Evolutionary conservation across 768 basidiomycete species (phyloP), one percentile per base, ranked within the genome.

Genomic region (Xerocomellus intermedius): DNA sequence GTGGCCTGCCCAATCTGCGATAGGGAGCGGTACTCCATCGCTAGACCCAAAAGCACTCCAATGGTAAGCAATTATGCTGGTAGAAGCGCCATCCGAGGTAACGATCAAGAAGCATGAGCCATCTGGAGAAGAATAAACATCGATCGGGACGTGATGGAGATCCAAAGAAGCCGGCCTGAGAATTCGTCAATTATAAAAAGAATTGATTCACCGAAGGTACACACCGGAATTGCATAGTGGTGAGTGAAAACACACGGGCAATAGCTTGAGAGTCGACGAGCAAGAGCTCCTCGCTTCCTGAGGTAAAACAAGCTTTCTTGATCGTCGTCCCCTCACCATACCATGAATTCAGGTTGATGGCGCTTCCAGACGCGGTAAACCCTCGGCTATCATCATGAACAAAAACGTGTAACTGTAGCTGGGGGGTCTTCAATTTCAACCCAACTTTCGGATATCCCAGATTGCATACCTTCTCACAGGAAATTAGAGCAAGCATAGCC

Each of bases 11-110:
- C 69, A 59, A 13, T 64, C 63, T 2, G 68, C 61, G 32, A 79
- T 62, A 28, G 71, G 63, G 1, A 82, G 59, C 3, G 47, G 19
- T 7, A 80, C 73, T 10, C 82, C 83, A 17, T 69, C 60, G 2
- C 73, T 72, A 4, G 79, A 78, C 10, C 85, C 84, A 55, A 86
- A 86, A 2, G 80, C 80, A 12, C 70, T 72, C 80, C 80, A 83
- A 61, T 86, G 85, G 59, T 79, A 82, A 6, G 76, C 76, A 3
- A 67, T 69, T 10, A 78, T 55, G 14, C 50, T 48, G 5, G 49
- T 49, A 12, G 54, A 54, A 21, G 60, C 43, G 13, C 63, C 65
- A 33, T 66, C 50, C 3, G 52, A 54, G 24, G 69, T 66, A 8
- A 72, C 64, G 2, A 68, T 52, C 32, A 84, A 35, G 42, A 85